Conservation (phyloP, 306 rosid species). For the Quercus aquifolioides region DNA sequence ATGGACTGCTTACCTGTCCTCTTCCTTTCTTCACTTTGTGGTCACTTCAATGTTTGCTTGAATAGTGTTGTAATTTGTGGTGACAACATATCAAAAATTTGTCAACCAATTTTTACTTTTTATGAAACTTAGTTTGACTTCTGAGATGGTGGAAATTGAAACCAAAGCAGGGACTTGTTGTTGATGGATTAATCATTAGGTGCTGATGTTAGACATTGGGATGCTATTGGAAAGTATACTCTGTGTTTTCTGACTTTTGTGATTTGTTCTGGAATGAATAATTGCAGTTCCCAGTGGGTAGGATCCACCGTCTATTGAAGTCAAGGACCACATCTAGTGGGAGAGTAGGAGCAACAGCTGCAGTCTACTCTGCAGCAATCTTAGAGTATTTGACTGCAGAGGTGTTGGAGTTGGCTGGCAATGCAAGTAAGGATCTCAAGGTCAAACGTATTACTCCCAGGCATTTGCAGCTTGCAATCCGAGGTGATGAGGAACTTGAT, state of each 20-base stretch:
- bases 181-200: not conserved
- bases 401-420: constrained; percentile 74
- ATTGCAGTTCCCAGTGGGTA: constrained; percentile 74
- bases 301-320: constrained; percentile 71
- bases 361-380: constrained; percentile 77
- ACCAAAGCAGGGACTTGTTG: not conserved
- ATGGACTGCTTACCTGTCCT: not conserved
- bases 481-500: constrained; percentile 76
- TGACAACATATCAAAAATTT: no score
- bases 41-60: not conserved
- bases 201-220: not conserved
- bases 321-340: constrained; percentile 64
- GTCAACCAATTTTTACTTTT: not conserved
- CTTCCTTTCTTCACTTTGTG: not conserved
- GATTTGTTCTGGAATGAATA: not conserved
- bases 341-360: constrained; percentile 78
- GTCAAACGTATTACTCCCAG: constrained; percentile 74
- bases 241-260: not conserved
- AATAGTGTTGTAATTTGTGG: not conserved
- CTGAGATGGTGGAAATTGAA: not conserved
- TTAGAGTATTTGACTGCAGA: constrained; percentile 79
- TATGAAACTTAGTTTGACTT: not conserved
- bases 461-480: constrained; percentile 77
- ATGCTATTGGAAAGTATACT: not conserved
- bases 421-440: constrained; percentile 76